phyloP scores from a whole-genome alignment of 2,329 filamentous ascomycete species.

The Penicillium sclerotigenum region DNA sequence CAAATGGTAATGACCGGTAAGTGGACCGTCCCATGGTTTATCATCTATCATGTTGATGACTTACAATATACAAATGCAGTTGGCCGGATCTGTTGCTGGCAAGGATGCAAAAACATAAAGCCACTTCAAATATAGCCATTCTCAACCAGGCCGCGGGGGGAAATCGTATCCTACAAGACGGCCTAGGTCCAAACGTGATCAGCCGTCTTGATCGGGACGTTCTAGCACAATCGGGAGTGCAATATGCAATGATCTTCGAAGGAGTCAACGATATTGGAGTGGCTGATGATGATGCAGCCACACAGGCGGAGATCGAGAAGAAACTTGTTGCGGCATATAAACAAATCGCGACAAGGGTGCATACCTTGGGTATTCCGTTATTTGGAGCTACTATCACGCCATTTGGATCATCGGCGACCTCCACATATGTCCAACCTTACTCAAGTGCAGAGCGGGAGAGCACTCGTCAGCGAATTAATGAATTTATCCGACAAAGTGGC shows the following conservation, averaged over 20 bases:
- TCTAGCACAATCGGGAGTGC: conserved; percentile 55
- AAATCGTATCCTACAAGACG: conserved; percentile 62
- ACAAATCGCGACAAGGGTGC: conserved; percentile 56
- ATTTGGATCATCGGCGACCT: conserved; percentile 46
- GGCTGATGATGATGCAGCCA: conserved; percentile 42
- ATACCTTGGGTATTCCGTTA: conserved; percentile 53
- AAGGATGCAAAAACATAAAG: conserved; percentile 48
- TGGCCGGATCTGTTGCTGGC: conserved; percentile 59
- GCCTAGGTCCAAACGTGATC: conserved; percentile 60
- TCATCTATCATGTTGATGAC: too few species aligned
- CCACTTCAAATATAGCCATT: conserved; percentile 53
- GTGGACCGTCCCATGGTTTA: background rate
- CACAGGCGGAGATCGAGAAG: conserved; percentile 50
- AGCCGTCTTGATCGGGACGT: conserved; percentile 63
- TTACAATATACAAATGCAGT: too few species aligned
- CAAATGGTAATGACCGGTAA: conserved; percentile 56
- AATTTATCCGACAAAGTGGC: conserved; percentile 57
- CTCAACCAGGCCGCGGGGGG: conserved; percentile 67
- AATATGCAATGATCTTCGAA: conserved; percentile 64
- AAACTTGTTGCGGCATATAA: conserved; percentile 56
- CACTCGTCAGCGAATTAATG: conserved; percentile 57
- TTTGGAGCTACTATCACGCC: conserved; percentile 67
- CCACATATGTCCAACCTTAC: conserved; percentile 50
- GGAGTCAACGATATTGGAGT: conserved; percentile 67
- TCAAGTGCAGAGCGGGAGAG: conserved; percentile 54